phyloP scores from a whole-genome alignment of 2,329 filamentous ascomycete species.

The Aspergillus terreus region DNA sequence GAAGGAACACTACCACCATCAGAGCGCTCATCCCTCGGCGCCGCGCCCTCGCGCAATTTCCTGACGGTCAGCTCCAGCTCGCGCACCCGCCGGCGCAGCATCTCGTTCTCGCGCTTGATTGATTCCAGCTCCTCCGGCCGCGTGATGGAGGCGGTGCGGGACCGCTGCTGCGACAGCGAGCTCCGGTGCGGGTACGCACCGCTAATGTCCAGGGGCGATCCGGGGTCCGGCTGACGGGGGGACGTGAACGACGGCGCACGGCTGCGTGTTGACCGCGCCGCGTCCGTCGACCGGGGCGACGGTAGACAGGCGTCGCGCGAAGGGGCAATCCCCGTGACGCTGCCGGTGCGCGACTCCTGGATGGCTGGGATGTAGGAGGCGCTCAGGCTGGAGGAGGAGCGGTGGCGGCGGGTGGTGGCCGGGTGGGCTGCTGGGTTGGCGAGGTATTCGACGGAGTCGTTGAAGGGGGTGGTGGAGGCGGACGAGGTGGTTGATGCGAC shows the following conservation, averaged over 20 bases:
- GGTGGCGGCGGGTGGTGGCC: slow-evolving; percentile 54
- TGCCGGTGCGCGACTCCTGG: slow-evolving; percentile 32
- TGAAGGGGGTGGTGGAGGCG: slow-evolving; percentile 49
- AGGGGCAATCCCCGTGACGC: slow-evolving; percentile 42
- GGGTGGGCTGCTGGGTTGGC: slow-evolving; percentile 43
- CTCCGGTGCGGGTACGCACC: slow-evolving; percentile 27
- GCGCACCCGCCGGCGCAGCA: slow-evolving; percentile 40
- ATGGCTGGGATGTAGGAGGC: slow-evolving; percentile 39
- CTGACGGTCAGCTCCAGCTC: slow-evolving; percentile 41
- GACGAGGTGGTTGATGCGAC: slow-evolving; percentile 60
- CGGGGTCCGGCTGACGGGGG: slow-evolving; percentile 31
- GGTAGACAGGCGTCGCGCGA: slow-evolving; percentile 35
- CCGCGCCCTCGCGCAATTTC: slow-evolving; percentile 22
- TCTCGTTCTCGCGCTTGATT: slow-evolving; percentile 46
- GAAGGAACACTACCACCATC: background rate
- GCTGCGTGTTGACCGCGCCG: slow-evolving; percentile 31
- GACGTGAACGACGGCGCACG: slow-evolving; percentile 42
- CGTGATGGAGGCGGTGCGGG: slow-evolving; percentile 25
- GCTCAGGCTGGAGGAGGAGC: slow-evolving; percentile 54
- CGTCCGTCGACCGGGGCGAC: slow-evolving; percentile 27
- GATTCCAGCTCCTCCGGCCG: slow-evolving; percentile 45
- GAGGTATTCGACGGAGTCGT: slow-evolving; percentile 45
- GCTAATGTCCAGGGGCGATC: slow-evolving; percentile 24
- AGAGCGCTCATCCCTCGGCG: background rate
- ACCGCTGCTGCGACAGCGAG: slow-evolving; percentile 26